phyloP scores from a whole-genome alignment of 176 grass and related monocot species.

The Carex scoparia region DNA sequence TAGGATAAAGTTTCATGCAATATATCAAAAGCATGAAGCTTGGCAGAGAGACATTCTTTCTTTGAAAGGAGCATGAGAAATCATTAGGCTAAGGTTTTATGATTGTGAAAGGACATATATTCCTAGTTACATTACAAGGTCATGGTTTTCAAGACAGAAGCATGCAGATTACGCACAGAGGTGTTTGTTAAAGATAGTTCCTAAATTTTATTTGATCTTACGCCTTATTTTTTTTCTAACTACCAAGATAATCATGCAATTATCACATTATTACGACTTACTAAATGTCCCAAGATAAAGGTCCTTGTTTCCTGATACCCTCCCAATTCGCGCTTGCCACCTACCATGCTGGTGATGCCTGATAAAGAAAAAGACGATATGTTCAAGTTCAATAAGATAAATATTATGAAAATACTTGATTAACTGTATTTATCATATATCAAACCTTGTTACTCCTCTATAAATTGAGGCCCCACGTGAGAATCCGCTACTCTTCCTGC shows the following conservation, averaged over 20 bases:
- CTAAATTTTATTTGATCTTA: not conserved
- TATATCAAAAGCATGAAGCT: conserved; percentile 46
- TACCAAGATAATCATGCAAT: conserved; percentile 8
- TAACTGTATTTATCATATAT: not conserved
- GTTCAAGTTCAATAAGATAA: not conserved
- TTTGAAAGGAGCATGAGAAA: conserved; percentile 29
- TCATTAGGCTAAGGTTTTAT: conserved; percentile 55
- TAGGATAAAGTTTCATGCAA: conserved; percentile 36
- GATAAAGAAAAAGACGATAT: not conserved
- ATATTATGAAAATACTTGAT: not conserved
- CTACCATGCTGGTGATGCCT: conserved; percentile 98
- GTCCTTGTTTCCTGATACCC: conserved; percentile 99
- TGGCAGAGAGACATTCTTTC: conserved; percentile 59
- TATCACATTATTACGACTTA: conserved; percentile 21
- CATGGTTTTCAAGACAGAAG: conserved; percentile 27
- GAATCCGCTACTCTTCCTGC: conserved; percentile 97
- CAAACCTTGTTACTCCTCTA: conserved; percentile 86
- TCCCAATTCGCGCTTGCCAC: conserved; percentile 96
- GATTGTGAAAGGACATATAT: conserved; percentile 61
- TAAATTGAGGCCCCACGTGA: conserved; percentile 93
- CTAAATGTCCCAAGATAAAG: conserved; percentile 99
- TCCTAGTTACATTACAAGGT: conserved; percentile 25
- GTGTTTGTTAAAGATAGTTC: not conserved
- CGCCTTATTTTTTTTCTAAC: not conserved
- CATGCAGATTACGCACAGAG: conserved; percentile 28